Conservation (phyloP, 257 asterid genomes). For the Ligustrum vulgare region DNA sequence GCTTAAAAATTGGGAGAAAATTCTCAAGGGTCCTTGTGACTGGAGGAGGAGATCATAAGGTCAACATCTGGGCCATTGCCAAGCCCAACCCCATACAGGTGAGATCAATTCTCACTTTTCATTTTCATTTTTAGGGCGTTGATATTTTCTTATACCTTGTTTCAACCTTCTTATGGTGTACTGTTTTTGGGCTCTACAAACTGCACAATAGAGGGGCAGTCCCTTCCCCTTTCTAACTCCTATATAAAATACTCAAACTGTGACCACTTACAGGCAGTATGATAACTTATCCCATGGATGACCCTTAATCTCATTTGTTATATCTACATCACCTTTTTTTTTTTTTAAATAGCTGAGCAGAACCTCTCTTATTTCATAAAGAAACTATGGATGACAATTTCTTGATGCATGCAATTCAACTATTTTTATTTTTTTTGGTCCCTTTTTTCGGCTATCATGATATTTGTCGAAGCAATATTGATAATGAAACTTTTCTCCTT, state of each 20-base stretch:
- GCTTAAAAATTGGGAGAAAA: slow-evolving; percentile 93
- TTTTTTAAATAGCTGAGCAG: not conserved
- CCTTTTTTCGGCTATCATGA: not conserved
- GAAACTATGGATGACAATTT: slow-evolving; percentile 7
- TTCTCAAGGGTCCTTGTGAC: slow-evolving; percentile 95
- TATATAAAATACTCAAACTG: slow-evolving; percentile 4
- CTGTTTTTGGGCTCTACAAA: slow-evolving; percentile 6
- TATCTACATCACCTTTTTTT: not conserved
- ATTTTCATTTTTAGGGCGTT: slow-evolving; percentile 15
- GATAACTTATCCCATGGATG: not conserved
- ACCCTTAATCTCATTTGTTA: not conserved
- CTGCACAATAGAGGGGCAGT: slow-evolving; percentile 9
- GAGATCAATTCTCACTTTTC: slow-evolving; percentile 37
- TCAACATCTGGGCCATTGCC: slow-evolving; percentile 97
- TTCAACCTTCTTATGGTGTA: not conserved
- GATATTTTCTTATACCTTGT: slow-evolving; percentile 8
- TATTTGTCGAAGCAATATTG: slow-evolving; percentile 15
- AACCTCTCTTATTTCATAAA: slow-evolving; percentile 2
- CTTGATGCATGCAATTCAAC: slow-evolving; percentile 11
- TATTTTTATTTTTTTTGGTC: no score
- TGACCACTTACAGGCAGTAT: slow-evolving; percentile 17
- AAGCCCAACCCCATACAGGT: slow-evolving; percentile 97
- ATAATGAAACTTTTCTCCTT: no score
- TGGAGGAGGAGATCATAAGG: slow-evolving; percentile 99
- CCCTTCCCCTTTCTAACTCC: slow-evolving; percentile 14